phyloP scores from a whole-genome alignment of 495 filamentous ascomycete species.

The Trichocladium antarcticum region DNA sequence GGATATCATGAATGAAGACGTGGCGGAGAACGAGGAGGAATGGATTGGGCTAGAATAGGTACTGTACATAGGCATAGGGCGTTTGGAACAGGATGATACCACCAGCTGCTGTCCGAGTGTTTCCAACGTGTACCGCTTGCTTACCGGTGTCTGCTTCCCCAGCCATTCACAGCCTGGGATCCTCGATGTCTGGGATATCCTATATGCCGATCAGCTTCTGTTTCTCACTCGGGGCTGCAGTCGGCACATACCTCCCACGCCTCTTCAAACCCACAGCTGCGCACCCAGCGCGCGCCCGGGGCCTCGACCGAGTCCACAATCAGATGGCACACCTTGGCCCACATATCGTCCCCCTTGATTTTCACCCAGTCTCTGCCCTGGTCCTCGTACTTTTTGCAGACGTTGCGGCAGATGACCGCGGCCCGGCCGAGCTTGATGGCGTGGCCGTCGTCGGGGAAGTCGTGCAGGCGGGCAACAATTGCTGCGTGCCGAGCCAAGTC shows the following conservation, averaged over 20 bases:
- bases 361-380: conserved; percentile 35
- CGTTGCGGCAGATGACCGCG: conserved; percentile 35
- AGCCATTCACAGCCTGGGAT: neutral
- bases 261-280: conserved; percentile 45
- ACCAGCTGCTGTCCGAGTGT: neutral
- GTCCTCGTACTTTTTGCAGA: conserved; percentile 25
- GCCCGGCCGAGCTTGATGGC: conserved; percentile 61
- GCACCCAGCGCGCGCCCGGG: conserved; percentile 40
- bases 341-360: conserved; percentile 54
- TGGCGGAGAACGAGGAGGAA: conserved; percentile 34
- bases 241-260: conserved; percentile 39
- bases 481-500: conserved; percentile 13
- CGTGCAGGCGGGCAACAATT: conserved; percentile 44
- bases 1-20: conserved; percentile 26
- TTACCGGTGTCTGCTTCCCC: too few relatives aligned
- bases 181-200: conserved; percentile 9
- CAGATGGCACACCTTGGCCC: conserved; percentile 59
- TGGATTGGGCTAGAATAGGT: conserved; percentile 46
- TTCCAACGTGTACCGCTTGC: neutral
- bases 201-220: conserved; percentile 3
- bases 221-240: neutral
- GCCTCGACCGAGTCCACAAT: conserved; percentile 46
- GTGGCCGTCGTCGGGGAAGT: conserved; percentile 66
- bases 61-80: conserved; percentile 1
- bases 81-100: conserved; percentile 18